These are phyloP conservation scores for Dothidotthia symphoricarpi DNA, from an alignment of 2,329 filamentous ascomycete species.

Conservation along the genomic window DNA sequence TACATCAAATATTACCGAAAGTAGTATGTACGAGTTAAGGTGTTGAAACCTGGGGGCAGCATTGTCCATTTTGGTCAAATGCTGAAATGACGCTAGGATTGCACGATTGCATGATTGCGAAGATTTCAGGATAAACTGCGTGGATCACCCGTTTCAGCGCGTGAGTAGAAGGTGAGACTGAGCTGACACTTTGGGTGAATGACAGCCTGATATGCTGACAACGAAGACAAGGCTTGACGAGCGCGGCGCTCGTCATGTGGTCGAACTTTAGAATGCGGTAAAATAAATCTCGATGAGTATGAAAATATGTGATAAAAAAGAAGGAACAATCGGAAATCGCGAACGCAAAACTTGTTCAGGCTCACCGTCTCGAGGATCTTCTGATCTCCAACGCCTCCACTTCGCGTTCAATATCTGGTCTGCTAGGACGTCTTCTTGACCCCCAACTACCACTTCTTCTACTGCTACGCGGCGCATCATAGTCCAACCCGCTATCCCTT, in stretches of 20 bases:
- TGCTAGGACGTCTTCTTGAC: conserved; percentile 16
- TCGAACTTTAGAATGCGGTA: no score
- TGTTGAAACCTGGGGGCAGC: conserved; percentile 23
- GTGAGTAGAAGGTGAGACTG: background rate
- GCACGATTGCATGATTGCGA: background rate
- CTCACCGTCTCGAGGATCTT: conserved; percentile 11
- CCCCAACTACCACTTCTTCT: conserved; percentile 30
- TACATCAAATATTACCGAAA: conserved; percentile 8
- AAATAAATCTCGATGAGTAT: no score
- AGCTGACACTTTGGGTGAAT: background rate
- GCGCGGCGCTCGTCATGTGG: no score
- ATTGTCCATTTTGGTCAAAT: conserved; percentile 18
- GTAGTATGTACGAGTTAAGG: conserved; percentile 7
- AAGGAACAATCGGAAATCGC: background rate
- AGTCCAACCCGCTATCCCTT: conserved; percentile 28
- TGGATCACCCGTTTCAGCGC: no score
- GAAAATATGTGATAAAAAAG: background rate
- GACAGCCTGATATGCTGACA: conserved; percentile 1
- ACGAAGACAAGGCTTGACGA: background rate
- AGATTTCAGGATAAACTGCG: conserved; percentile 1
- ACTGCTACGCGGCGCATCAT: conserved; percentile 17
- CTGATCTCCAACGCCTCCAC: conserved; percentile 26
- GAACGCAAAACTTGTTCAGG: conserved; percentile 2
- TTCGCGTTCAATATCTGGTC: conserved; percentile 24
- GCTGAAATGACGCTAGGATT: conserved; percentile 4